phyloP scores from a whole-genome alignment of 805 yeast genomes.

The Torulaspora microellipsoides region DNA sequence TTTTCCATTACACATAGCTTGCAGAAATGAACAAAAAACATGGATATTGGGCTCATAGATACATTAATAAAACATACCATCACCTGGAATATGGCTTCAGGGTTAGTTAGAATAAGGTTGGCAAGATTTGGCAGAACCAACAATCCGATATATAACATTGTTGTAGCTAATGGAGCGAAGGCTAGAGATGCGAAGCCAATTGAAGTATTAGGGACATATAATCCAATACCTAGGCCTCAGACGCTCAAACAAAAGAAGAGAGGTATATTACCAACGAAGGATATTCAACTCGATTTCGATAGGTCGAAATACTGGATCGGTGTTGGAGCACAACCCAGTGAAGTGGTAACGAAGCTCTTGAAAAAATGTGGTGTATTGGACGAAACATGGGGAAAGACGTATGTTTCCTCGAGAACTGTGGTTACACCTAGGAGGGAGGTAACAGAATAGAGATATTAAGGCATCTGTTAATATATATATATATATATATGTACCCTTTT shows the following conservation, averaged over 20 bases:
- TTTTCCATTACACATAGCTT: not conserved
- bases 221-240: slow-evolving; percentile 72
- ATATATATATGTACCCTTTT: slow-evolving; percentile 1
- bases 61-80: no score
- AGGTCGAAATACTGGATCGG: slow-evolving; percentile 96
- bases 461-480: slow-evolving; percentile 1
- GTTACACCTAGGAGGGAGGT: slow-evolving; percentile 24
- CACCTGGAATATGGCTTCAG: slow-evolving; percentile 38
- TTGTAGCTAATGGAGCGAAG: slow-evolving; percentile 69
- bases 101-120: slow-evolving; percentile 78
- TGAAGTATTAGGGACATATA: slow-evolving; percentile 92
- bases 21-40: not conserved
- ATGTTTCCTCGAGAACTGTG: slow-evolving; percentile 17
- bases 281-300: slow-evolving; percentile 77
- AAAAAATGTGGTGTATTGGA: slow-evolving; percentile 63
- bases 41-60: no score
- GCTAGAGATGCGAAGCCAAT: slow-evolving; percentile 87
- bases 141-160: slow-evolving; percentile 87
- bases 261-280: slow-evolving; percentile 64
- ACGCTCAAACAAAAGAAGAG: slow-evolving; percentile 46
- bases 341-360: slow-evolving; percentile 69
- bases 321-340: slow-evolving; percentile 93
- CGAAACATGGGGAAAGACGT: slow-evolving; percentile 26
- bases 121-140: slow-evolving; percentile 90
- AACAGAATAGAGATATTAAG: slow-evolving; percentile 12